Evolutionary conservation across 2,329 filamentous ascomycete species (phyloP).

Genomic region (Aspergillus carbonarius): DNA sequence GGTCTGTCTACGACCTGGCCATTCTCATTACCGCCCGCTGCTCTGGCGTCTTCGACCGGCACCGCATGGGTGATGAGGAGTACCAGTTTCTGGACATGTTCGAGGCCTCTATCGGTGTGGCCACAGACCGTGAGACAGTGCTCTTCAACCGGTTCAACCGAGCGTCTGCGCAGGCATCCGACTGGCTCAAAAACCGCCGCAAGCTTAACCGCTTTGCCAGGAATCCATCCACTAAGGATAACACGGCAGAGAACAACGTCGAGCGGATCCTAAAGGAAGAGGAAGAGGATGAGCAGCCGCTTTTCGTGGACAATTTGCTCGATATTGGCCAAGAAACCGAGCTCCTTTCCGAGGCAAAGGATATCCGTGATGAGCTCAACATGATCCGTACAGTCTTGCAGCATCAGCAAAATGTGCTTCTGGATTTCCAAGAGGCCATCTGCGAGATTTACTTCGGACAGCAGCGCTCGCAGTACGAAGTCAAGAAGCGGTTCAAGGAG

Average conservation of each 20-base stretch:
- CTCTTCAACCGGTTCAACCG: conserved; percentile 61
- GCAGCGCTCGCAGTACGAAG: conserved; percentile 44
- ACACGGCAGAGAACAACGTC: neutral
- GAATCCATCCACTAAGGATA: conserved; percentile 15
- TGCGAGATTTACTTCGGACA: conserved; percentile 37
- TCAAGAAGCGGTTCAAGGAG: conserved; percentile 57
- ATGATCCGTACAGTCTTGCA: conserved; percentile 53
- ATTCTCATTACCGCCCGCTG: conserved; percentile 62
- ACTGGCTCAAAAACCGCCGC: conserved; percentile 55
- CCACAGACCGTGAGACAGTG: conserved; percentile 55
- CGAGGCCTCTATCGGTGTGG: conserved; percentile 59
- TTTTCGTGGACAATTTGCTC: conserved; percentile 43
- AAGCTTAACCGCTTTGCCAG: conserved; percentile 37
- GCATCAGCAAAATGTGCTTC: conserved; percentile 38
- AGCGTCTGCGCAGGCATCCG: conserved; percentile 57
- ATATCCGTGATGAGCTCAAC: conserved; percentile 66
- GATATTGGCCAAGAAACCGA: conserved; percentile 63
- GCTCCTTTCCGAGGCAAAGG: conserved; percentile 63
- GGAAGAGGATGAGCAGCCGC: conserved; percentile 43
- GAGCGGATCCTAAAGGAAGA: conserved; percentile 9
- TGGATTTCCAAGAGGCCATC: conserved; percentile 36
- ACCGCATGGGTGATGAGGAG: conserved; percentile 57
- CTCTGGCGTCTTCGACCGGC: conserved; percentile 61
- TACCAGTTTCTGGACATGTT: conserved; percentile 69
- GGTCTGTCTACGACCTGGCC: conserved; percentile 62